These are phyloP conservation scores for Adansonia madagascariensis DNA, from an alignment of 441 rosid genomes.

Conservation along the genomic window DNA sequence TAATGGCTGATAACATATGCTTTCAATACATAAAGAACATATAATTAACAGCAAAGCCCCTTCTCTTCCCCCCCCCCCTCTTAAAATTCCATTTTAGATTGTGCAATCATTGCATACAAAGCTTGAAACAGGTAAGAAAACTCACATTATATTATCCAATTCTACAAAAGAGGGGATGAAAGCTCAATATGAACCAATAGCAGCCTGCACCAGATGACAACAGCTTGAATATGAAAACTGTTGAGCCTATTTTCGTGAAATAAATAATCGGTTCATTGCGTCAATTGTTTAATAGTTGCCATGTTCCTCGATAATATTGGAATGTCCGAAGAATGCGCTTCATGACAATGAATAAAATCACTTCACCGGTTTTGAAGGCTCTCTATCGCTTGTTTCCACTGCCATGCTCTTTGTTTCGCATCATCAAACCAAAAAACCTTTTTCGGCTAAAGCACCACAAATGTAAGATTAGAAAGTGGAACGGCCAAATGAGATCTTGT, in stretches of 20 bases:
- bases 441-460: conserved; percentile 69
- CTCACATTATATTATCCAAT: conserved; percentile 18
- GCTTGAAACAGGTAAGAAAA: conserved; percentile 19
- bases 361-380: conserved; percentile 77
- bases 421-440: conserved; percentile 91
- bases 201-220: conserved; percentile 27
- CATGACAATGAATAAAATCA: conserved; percentile 10
- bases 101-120: conserved; percentile 25
- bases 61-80: conserved; percentile 20
- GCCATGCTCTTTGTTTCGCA: conserved; percentile 87
- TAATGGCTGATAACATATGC: conserved; percentile 29
- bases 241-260: conserved; percentile 32
- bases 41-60: conserved; percentile 16
- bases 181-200: not conserved
- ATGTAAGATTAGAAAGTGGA: conserved; percentile 23
- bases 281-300: conserved; percentile 20
- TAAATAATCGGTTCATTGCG: conserved; percentile 33
- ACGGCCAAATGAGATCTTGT: not conserved
- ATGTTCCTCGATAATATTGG: conserved; percentile 30
- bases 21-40: conserved; percentile 33
- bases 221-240: conserved; percentile 28
- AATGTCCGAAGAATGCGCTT: conserved; percentile 32
- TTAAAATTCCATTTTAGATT: conserved; percentile 20
- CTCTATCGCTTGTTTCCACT: conserved; percentile 97
- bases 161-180: not conserved